Base-by-base conservation (phyloP, 192 early-diverging fungal genomes). In the Umbelopsis sp. region DNA sequence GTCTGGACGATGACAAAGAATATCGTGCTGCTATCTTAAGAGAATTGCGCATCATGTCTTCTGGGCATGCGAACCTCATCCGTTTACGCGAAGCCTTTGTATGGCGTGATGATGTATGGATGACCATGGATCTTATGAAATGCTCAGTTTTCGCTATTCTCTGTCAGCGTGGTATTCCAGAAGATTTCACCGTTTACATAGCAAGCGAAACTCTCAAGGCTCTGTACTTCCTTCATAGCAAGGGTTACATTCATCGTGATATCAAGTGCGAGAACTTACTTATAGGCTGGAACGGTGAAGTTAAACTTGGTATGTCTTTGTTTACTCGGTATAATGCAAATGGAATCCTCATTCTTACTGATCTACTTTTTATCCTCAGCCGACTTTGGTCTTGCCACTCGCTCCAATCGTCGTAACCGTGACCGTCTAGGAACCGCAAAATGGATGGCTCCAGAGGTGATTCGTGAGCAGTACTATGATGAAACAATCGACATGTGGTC, bases 401-500 rank as follows among this genome's bases (percentile, higher is more conserved):
- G 71, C 4, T 66, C 61, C 3, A 74, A 64, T 50, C 66, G 74
- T 47, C 73, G 70, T 18, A 79, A 79, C 27, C 51, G 67, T 53
- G 73, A 74, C 23, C 70, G 78, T 18, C 64, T 79, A 16, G 78
- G 78, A 9, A 79, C 78, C 10, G 74, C 73, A 61, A 79, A 79
- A 47, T 79, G 78, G 78, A 84, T 84, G 83, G 83, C 83, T 15
- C 83, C 83, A 15, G 83, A 84, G 74, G 78, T 84, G 44, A 74
- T 84, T 68, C 70, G 66, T 8, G 75, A 80, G 23, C 71, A 80
- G 44, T 44, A 53, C 22, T 84, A 84, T 27, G 70, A 80, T 53
- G 79, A 84, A 50, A 84, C 77, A 47, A 74, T 83, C 27, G 83
- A 84, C 55, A 69, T 84, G 61, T 84, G 83, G 83, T 82, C 81